A percentile compares a stretch with the other conserved stretches of the same genome.
Evolutionary conservation across 495 filamentous ascomycete species (phyloP).

Genomic region (Lasiosphaeria ovina): DNA sequence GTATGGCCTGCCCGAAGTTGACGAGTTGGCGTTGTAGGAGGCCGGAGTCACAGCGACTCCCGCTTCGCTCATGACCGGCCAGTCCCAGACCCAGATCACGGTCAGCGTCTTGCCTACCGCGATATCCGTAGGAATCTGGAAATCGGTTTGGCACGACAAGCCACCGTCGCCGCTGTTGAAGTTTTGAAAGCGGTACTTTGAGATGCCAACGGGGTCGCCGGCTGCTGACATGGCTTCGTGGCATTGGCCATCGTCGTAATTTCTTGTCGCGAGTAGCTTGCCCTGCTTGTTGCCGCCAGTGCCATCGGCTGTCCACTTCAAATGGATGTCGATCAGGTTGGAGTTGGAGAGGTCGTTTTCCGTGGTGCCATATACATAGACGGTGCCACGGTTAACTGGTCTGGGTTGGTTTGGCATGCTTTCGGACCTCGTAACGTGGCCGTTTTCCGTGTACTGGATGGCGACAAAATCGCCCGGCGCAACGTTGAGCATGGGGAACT

Average conservation of each 20-base stretch:
- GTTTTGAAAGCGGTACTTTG: slow-evolving; percentile 46
- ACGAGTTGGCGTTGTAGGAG: slow-evolving; percentile 29
- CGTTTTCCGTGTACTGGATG: slow-evolving; percentile 79
- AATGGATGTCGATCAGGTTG: slow-evolving; percentile 66
- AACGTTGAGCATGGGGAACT: slow-evolving; percentile 63
- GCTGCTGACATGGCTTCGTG: slow-evolving; percentile 56
- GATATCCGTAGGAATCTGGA: slow-evolving; percentile 62
- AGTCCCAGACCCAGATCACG: slow-evolving; percentile 93
- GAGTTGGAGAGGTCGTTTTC: slow-evolving; percentile 48
- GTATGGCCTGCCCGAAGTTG: slow-evolving; percentile 49
- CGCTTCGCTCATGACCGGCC: slow-evolving; percentile 51
- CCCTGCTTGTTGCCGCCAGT: slow-evolving; percentile 74
- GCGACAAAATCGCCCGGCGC: slow-evolving; percentile 67
- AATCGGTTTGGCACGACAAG: slow-evolving; percentile 75
- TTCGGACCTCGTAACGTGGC: slow-evolving; percentile 71
- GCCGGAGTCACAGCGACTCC: slow-evolving; percentile 31
- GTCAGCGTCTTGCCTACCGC: slow-evolving; percentile 57
- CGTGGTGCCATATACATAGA: slow-evolving; percentile 82
- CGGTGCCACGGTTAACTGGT: slow-evolving; percentile 66
- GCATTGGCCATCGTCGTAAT: slow-evolving; percentile 83
- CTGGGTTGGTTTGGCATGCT: slow-evolving; percentile 49
- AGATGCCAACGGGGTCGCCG: slow-evolving; percentile 45
- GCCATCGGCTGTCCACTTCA: slow-evolving; percentile 71
- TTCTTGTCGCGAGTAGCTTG: slow-evolving; percentile 64
- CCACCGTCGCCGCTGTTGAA: slow-evolving; percentile 44